Conservation (phyloP, 2,329 filamentous ascomycete species). For the Teratosphaeria destructans region DNA sequence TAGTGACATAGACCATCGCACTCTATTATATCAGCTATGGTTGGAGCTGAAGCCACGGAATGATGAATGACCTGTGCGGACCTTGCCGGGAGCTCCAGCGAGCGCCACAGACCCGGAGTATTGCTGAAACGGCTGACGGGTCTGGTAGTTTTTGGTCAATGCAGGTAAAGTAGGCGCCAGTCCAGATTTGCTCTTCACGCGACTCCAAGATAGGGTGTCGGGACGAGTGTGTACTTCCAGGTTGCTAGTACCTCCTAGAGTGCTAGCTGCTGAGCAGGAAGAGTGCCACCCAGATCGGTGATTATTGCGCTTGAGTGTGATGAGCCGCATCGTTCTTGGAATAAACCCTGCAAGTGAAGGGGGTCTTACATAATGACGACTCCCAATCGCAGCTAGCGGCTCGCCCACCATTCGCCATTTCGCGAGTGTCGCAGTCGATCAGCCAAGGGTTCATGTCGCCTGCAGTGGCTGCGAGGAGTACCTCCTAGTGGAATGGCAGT, state of each 20-base stretch:
- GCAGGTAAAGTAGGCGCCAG: not conserved
- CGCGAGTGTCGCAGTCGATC: no score
- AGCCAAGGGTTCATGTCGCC: no score
- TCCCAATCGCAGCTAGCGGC: not conserved
- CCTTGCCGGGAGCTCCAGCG: not conserved
- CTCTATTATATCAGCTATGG: no score
- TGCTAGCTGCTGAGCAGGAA: not conserved
- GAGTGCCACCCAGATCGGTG: not conserved
- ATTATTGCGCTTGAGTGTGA: not conserved
- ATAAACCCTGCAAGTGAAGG: not conserved
- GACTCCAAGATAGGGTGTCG: not conserved
- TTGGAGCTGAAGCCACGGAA: not conserved
- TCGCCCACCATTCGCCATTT: not conserved
- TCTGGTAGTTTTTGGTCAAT: not conserved
- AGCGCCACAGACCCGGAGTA: not conserved
- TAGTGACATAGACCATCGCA: no score
- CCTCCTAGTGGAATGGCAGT: no score
- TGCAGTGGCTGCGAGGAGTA: not conserved
- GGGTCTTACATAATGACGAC: not conserved
- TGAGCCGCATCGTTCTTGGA: not conserved
- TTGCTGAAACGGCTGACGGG: not conserved
- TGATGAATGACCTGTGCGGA: not conserved
- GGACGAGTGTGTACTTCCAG: no score
- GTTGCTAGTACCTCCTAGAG: not conserved
- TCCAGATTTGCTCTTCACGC: not conserved